Percentiles rank a stretch among this genome's conserved stretches.
Conservation (phyloP, 140 eudicot genomes). For the Bidens hawaiensis region DNA sequence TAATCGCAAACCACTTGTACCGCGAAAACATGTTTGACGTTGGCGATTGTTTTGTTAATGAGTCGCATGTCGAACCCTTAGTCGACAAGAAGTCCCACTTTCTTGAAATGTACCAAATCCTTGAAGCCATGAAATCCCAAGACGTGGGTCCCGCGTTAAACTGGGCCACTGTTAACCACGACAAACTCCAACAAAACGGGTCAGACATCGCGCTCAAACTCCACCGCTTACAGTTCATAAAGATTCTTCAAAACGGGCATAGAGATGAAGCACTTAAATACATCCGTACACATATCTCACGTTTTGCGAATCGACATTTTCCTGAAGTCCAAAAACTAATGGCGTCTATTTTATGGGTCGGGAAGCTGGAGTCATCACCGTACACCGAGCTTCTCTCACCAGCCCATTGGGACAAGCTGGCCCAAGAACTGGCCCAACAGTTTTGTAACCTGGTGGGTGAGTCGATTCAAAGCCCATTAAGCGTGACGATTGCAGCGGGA, state of each 20-base stretch:
- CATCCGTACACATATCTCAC: slow-evolving; percentile 52
- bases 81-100: slow-evolving; percentile 52
- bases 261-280: slow-evolving; percentile 75
- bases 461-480: slow-evolving; percentile 71
- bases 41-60: slow-evolving; percentile 74
- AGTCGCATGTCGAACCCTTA: slow-evolving; percentile 42
- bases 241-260: slow-evolving; percentile 54
- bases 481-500: slow-evolving; percentile 82
- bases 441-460: slow-evolving; percentile 81
- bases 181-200: slow-evolving; percentile 55
- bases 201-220: slow-evolving; percentile 73
- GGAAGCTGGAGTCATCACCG: slow-evolving; percentile 81
- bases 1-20: slow-evolving; percentile 71
- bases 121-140: slow-evolving; percentile 71
- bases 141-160: slow-evolving; percentile 76
- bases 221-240: slow-evolving; percentile 66
- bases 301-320: slow-evolving; percentile 45
- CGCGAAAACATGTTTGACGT: slow-evolving; percentile 74
- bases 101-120: slow-evolving; percentile 67
- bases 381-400: slow-evolving; percentile 64
- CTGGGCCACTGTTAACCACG: slow-evolving; percentile 71
- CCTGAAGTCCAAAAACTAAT: slow-evolving; percentile 83
- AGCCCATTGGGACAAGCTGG: slow-evolving; percentile 62
- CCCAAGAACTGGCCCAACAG: slow-evolving; percentile 62
- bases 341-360: slow-evolving; percentile 81